Percentiles rank a stretch among this genome's conserved stretches.
phyloP scores from a whole-genome alignment of 352 stramenopile genomes.

The Globisporangium spinosum region DNA sequence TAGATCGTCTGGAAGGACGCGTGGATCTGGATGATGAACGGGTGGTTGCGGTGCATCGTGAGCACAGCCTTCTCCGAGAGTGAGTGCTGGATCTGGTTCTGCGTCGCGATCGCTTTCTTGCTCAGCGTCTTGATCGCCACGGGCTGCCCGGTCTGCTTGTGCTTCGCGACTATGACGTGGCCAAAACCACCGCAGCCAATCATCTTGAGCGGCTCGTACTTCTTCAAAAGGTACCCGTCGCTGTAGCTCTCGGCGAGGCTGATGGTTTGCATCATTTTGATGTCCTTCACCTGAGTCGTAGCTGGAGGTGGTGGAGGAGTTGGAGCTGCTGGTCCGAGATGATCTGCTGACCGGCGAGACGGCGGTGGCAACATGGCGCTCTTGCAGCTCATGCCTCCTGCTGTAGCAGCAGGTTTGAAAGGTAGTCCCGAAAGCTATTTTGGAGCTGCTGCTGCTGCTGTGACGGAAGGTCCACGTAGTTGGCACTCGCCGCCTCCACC shows the following conservation, averaged over 20 bases:
- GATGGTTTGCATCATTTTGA: conserved; percentile 61
- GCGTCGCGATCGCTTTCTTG: conserved; percentile 72
- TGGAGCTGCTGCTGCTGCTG: neutral
- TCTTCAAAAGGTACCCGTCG: conserved; percentile 62
- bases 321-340: neutral
- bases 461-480: conserved; percentile 7
- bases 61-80: conserved; percentile 85
- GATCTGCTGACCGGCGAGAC: neutral
- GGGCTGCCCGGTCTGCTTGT: conserved; percentile 50
- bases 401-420: neutral
- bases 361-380: conserved; percentile 8
- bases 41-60: conserved; percentile 84
- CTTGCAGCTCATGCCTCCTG: neutral
- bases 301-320: neutral
- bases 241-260: conserved; percentile 82
- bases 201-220: conserved; percentile 78
- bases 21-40: conserved; percentile 90
- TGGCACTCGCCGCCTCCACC: conserved; percentile 5
- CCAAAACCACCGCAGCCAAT: conserved; percentile 85
- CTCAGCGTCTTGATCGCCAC: conserved; percentile 81
- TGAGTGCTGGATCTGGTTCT: conserved; percentile 87
- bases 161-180: conserved; percentile 75
- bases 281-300: conserved; percentile 28
- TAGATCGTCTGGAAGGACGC: conserved; percentile 86
- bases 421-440: neutral